Conservation (phyloP, 169 alveolate genomes). For the Babesia bovis region DNA sequence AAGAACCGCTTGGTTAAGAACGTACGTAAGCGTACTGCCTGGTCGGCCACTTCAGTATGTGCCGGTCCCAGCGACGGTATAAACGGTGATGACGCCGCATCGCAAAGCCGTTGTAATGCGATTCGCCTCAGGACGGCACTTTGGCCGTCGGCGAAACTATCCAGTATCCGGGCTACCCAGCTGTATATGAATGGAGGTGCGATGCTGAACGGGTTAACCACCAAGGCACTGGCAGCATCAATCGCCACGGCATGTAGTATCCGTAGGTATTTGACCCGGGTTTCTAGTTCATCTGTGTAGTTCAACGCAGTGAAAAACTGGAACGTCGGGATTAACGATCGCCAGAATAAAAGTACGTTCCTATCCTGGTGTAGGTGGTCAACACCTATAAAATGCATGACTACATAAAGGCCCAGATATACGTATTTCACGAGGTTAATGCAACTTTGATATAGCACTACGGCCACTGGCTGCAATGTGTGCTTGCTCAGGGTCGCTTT, state of each 20-base stretch:
- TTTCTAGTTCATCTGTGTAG: conserved; percentile 24
- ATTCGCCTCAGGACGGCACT: conserved; percentile 33
- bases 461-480: conserved; percentile 16
- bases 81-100: conserved; percentile 36
- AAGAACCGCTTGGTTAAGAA: conserved; percentile 19
- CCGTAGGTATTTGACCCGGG: conserved; percentile 19
- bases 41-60: no score
- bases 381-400: conserved; percentile 6
- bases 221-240: conserved; percentile 14
- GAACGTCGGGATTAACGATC: conserved; percentile 3
- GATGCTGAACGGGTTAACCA: conserved; percentile 32
- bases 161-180: conserved; percentile 16
- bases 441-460: conserved; percentile 27
- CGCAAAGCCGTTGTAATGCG: conserved; percentile 35
- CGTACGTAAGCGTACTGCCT: conserved; percentile 10
- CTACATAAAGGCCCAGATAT: conserved; percentile 11
- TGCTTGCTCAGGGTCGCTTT: neutral
- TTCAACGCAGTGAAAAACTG: conserved; percentile 18
- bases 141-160: conserved; percentile 22
- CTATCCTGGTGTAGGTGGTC: neutral
- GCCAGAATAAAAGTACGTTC: conserved; percentile 23
- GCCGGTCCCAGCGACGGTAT: neutral
- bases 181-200: conserved; percentile 34
- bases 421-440: conserved; percentile 22
- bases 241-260: conserved; percentile 32